Percentiles rank a stretch among this genome's conserved stretches.
These are phyloP conservation scores for Cryphonectria japonica DNA, from an alignment of 2,329 filamentous ascomycete genomes.

Conservation along the genomic window DNA sequence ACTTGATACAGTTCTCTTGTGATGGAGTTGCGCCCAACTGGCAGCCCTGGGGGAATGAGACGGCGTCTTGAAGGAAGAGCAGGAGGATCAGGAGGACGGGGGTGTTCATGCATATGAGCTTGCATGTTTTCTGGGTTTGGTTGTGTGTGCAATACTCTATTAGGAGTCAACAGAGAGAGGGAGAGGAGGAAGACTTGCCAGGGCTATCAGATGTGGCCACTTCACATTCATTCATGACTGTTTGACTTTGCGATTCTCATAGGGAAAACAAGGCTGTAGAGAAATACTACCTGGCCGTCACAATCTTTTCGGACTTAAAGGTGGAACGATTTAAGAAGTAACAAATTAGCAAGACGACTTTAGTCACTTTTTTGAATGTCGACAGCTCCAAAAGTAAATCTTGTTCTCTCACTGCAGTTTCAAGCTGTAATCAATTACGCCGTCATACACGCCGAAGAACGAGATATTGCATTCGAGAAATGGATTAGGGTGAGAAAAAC, in stretches of 20 bases:
- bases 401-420: no score
- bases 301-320: background rate
- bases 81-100: no score
- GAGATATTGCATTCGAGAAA: no score
- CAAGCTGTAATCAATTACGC: no score
- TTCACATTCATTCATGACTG: background rate
- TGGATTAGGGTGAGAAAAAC: no score
- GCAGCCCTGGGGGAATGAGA: background rate
- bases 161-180: background rate
- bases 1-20: conserved; percentile 6
- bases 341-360: no score
- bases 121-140: background rate
- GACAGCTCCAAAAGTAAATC: no score
- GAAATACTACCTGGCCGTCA: background rate
- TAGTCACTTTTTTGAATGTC: no score
- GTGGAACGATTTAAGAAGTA: background rate
- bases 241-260: background rate
- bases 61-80: background rate
- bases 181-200: no score
- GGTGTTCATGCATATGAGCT: no score
- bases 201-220: background rate
- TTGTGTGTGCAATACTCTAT: background rate
- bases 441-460: no score
- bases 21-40: background rate
- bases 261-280: background rate